Conservation (phyloP, 768 basidiomycete species). For the Suillus subaureus region DNA sequence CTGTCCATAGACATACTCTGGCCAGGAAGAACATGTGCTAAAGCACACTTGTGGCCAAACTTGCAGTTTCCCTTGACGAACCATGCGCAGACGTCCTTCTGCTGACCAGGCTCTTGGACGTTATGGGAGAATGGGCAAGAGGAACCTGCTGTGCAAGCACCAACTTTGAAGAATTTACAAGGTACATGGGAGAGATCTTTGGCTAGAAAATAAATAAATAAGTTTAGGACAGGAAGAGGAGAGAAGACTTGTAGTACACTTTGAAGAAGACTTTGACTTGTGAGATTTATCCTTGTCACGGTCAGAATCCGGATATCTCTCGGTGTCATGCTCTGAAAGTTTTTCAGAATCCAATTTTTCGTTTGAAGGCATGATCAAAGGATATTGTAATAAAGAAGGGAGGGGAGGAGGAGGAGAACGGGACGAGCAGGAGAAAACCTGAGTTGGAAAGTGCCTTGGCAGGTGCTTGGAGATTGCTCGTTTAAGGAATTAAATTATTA, state of each 20-base stretch:
- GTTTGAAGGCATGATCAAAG: conserved; percentile 22
- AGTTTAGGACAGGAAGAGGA: conserved; percentile 6
- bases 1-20: conserved; percentile 95
- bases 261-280: conserved; percentile 34
- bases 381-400: conserved; percentile 6
- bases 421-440: conserved; percentile 4
- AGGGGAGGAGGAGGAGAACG: conserved; percentile 2
- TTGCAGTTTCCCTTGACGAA: conserved; percentile 93
- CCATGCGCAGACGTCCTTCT: conserved; percentile 86
- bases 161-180: conserved; percentile 96
- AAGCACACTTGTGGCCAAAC: conserved; percentile 82
- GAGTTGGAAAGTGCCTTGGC: conserved; percentile 1
- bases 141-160: conserved; percentile 90
- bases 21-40: conserved; percentile 92
- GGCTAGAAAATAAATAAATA: conserved; percentile 40
- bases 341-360: conserved; percentile 25
- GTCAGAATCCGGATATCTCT: conserved; percentile 20
- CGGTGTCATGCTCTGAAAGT: conserved; percentile 19
- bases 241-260: conserved; percentile 26
- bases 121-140: conserved; percentile 95
- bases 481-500: conserved; percentile 8
- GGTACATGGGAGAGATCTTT: conserved; percentile 96
- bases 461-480: conserved; percentile 7
- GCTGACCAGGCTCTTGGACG: conserved; percentile 69
- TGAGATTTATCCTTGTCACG: conserved; percentile 15